Evolutionary conservation across 345 rosid genomes (phyloP).

Genomic region (Eutrema heterophyllum): DNA sequence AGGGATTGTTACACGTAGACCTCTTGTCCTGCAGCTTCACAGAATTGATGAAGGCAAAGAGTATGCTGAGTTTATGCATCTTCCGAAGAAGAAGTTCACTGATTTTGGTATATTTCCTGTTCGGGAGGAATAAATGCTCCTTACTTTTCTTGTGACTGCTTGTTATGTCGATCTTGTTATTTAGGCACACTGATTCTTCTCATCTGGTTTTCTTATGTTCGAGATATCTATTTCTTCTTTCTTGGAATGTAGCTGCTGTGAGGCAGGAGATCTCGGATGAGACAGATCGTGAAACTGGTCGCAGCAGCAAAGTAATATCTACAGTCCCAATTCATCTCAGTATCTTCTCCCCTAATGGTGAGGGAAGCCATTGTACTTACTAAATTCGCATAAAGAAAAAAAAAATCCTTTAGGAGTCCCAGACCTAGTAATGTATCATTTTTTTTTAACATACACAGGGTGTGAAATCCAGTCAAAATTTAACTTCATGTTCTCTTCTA

Average conservation of each 20-base stretch:
- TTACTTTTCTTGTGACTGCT: not conserved
- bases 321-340: slow-evolving; percentile 93
- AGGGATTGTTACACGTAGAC: slow-evolving; percentile 98
- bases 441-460: not conserved
- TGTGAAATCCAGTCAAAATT: not conserved
- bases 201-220: slow-evolving; percentile 4
- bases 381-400: not conserved
- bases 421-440: not conserved
- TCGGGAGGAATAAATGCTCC: not conserved
- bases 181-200: not conserved
- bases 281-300: slow-evolving; percentile 96
- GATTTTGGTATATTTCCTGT: slow-evolving; percentile 64
- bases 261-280: slow-evolving; percentile 88
- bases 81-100: slow-evolving; percentile 72
- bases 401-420: not conserved
- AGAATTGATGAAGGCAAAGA: slow-evolving; percentile 85
- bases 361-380: slow-evolving; percentile 18
- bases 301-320: slow-evolving; percentile 70
- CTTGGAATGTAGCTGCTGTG: slow-evolving; percentile 63
- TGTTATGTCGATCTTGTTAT: not conserved
- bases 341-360: slow-evolving; percentile 90
- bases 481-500: not conserved
- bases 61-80: slow-evolving; percentile 96
- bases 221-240: slow-evolving; percentile 1
- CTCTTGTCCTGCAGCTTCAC: slow-evolving; percentile 95